Percentiles rank a stretch among this genome's conserved stretches.
These are phyloP conservation scores for Colletotrichum paranaense DNA, from an alignment of 2,329 filamentous ascomycete species.

Conservation along the genomic window DNA sequence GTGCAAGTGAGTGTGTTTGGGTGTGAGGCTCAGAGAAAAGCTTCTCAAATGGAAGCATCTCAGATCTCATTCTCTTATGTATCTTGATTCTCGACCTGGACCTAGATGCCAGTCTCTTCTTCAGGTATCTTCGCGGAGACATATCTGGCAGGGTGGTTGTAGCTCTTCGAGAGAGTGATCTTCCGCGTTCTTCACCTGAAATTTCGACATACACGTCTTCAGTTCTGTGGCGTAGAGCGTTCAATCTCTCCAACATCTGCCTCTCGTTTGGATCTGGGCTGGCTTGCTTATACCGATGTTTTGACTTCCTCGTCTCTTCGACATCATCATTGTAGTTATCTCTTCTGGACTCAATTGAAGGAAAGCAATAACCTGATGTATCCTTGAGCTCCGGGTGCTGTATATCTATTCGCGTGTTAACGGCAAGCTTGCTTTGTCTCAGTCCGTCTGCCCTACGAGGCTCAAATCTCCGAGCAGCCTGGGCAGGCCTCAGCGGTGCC, in stretches of 20 bases:
- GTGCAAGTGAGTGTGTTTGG: not conserved
- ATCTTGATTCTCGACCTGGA: slow-evolving; percentile 11
- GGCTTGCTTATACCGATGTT: not conserved
- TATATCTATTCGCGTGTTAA: not conserved
- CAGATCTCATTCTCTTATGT: slow-evolving; percentile 26
- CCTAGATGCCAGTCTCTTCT: slow-evolving; percentile 10
- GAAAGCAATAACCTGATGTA: not conserved
- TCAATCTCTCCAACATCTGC: slow-evolving; percentile 20
- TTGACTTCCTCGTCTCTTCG: not conserved
- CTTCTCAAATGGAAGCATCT: slow-evolving; percentile 19
- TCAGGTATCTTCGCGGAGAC: slow-evolving; percentile 8
- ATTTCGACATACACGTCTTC: not conserved
- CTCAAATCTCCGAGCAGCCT: not conserved
- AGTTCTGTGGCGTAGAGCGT: slow-evolving; percentile 5
- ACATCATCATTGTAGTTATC: not conserved
- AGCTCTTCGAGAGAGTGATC: not conserved
- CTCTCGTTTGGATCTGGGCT: not conserved
- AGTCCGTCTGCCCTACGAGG: not conserved
- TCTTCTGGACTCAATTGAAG: not conserved
- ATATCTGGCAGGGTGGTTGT: not conserved
- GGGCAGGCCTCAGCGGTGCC: not conserved
- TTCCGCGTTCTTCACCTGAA: not conserved
- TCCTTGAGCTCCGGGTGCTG: not conserved
- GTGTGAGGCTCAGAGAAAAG: not conserved
- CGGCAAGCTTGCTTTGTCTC: slow-evolving; percentile 5